phyloP scores from a whole-genome alignment of 306 rosid species.

The Pyrus pyrifolia region DNA sequence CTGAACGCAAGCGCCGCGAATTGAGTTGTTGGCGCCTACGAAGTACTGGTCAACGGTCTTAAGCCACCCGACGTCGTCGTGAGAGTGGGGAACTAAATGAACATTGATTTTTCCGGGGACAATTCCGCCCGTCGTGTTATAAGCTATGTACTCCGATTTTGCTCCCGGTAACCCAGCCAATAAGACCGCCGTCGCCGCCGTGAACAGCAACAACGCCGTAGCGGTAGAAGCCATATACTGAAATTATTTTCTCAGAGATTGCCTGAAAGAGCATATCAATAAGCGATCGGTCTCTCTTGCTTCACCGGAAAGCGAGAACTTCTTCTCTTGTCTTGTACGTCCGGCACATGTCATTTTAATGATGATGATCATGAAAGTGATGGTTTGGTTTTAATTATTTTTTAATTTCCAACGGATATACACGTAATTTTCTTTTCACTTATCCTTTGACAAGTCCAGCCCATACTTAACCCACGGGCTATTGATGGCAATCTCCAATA shows the following conservation, averaged over 20 bases:
- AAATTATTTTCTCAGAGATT: neutral
- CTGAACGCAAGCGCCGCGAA: conserved; percentile 86
- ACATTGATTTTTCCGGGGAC: conserved; percentile 47
- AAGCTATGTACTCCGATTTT: conserved; percentile 52
- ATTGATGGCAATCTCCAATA: neutral
- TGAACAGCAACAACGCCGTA: conserved; percentile 13
- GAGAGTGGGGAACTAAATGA: conserved; percentile 80
- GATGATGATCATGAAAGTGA: neutral
- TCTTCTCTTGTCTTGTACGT: neutral
- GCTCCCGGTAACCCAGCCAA: conserved; percentile 17
- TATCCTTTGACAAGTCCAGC: neutral
- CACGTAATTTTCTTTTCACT: neutral
- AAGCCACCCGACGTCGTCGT: conserved; percentile 89
- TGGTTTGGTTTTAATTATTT: neutral
- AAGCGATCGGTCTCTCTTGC: neutral
- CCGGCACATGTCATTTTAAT: neutral
- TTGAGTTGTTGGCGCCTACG: conserved; percentile 79
- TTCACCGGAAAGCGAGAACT: neutral
- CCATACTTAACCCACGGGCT: neutral
- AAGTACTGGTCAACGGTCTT: conserved; percentile 86
- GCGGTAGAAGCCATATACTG: conserved; percentile 14
- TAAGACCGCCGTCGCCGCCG: neutral
- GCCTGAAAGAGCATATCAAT: neutral
- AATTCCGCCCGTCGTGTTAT: conserved; percentile 51
- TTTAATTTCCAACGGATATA: neutral